Evolutionary conservation across 192 early-diverging fungal genomes (phyloP).

Genomic region (Coemansia sp.): DNA sequence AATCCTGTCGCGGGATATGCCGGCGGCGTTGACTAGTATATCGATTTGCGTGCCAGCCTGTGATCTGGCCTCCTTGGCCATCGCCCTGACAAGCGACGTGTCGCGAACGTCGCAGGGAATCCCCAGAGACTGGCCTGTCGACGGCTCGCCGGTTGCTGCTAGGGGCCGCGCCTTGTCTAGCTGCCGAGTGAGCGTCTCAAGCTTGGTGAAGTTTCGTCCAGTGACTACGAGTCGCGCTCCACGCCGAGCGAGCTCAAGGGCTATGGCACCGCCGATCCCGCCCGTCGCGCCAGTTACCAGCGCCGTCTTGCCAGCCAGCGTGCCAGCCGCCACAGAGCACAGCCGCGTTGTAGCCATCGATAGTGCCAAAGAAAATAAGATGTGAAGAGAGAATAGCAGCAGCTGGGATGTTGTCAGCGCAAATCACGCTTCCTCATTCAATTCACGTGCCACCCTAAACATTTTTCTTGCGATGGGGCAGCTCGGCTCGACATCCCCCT

Average conservation of each 20-base stretch:
- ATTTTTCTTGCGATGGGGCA: constrained; percentile 2
- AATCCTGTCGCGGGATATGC: constrained; percentile 59
- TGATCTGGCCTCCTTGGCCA: neutral
- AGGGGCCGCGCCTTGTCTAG: neutral
- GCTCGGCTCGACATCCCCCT: neutral
- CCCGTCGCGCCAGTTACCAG: constrained; percentile 72
- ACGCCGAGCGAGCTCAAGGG: constrained; percentile 57
- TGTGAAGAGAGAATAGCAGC: neutral
- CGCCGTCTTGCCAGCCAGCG: constrained; percentile 37
- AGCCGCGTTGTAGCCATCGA: constrained; percentile 3
- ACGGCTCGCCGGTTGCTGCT: neutral
- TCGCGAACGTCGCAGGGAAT: constrained; percentile 18
- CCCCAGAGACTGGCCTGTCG: neutral
- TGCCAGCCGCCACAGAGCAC: neutral
- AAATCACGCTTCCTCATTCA: neutral
- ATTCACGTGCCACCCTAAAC: constrained; percentile 42
- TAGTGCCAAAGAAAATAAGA: neutral
- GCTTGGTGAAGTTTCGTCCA: constrained; percentile 53
- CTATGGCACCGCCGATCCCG: constrained; percentile 72
- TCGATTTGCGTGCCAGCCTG: neutral
- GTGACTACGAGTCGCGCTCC: constrained; percentile 58
- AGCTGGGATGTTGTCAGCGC: neutral
- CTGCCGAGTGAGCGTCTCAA: constrained; percentile 12
- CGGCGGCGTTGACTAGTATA: constrained; percentile 36
- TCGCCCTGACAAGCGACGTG: neutral